Conservation (phyloP, 148 eudicot genomes). For the Polygonum aviculare region DNA sequence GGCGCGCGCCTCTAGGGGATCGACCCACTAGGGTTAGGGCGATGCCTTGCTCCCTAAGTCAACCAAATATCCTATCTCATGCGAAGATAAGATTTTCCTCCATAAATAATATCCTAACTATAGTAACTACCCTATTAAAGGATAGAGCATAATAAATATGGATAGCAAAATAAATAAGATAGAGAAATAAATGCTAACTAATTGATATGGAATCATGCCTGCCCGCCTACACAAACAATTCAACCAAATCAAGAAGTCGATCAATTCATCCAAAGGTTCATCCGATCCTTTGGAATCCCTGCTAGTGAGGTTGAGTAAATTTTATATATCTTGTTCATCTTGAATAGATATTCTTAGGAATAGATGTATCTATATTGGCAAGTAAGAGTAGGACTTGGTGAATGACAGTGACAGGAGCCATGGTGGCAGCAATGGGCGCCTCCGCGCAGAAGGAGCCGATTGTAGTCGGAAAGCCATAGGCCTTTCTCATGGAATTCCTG, state of each 20-base stretch:
- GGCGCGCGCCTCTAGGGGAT: no score
- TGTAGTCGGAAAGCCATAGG: conserved; percentile 90
- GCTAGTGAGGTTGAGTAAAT: conserved; percentile 44
- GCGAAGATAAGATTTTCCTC: no score
- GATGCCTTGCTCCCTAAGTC: no score
- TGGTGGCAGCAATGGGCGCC: conserved; percentile 95
- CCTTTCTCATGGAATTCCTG: conserved; percentile 76
- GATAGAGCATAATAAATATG: no score
- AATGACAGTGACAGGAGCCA: conserved; percentile 83
- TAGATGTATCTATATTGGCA: neutral
- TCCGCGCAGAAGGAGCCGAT: conserved; percentile 74
- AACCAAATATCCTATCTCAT: no score
- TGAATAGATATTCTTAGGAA: neutral
- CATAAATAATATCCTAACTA: no score
- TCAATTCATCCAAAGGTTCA: conserved; percentile 66
- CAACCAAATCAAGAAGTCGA: conserved; percentile 60
- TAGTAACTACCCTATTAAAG: no score
- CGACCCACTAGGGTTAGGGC: no score
- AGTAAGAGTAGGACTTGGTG: neutral
- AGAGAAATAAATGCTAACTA: no score
- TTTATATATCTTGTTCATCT: neutral
- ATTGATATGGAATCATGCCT: no score
- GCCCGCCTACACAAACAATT: no score
- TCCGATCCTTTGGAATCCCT: conserved; percentile 62
- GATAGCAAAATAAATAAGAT: no score